A percentile compares a stretch with the other conserved stretches of the same genome.
Conservation (phyloP, 1,284 basidiomycete genomes). For the Cutaneotrichosporon daszewskae region DNA sequence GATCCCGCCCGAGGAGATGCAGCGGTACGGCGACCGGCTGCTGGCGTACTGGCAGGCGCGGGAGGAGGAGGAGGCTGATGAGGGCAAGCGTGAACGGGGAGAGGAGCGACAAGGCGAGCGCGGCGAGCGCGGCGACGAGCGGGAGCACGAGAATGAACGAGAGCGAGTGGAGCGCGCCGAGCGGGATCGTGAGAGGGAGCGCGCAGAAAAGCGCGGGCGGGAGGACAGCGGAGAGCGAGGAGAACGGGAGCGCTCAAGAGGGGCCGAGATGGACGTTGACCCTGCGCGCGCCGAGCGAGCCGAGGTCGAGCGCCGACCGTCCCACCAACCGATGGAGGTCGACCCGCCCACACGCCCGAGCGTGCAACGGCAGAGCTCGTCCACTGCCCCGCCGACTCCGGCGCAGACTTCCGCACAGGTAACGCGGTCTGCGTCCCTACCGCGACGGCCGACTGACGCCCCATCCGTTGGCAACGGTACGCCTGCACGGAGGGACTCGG, state of each 20-base stretch:
- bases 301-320: not conserved
- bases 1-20: constrained; percentile 86
- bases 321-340: constrained; percentile 5
- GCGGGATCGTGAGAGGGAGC: not conserved
- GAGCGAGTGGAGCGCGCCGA: not conserved
- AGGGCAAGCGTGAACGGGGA: constrained; percentile 1
- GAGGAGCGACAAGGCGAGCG: constrained; percentile 8
- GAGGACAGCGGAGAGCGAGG: not conserved
- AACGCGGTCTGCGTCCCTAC: not conserved
- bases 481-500: not conserved
- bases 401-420: not conserved
- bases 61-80: constrained; percentile 18
- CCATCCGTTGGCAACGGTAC: not conserved
- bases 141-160: not conserved
- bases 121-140: not conserved
- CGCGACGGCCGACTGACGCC: not conserved
- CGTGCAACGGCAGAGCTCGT: not conserved
- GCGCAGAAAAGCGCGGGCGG: not conserved
- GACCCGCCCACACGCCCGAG: constrained; percentile 4
- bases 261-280: not conserved
- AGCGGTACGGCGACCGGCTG: constrained; percentile 87
- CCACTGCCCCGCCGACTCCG: not conserved
- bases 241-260: constrained; percentile 1
- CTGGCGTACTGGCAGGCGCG: constrained; percentile 51
- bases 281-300: not conserved